Evolutionary conservation across 768 basidiomycete species (phyloP), one percentile per base, ranked within the genome.

Genomic region (Mycena crocata): DNA sequence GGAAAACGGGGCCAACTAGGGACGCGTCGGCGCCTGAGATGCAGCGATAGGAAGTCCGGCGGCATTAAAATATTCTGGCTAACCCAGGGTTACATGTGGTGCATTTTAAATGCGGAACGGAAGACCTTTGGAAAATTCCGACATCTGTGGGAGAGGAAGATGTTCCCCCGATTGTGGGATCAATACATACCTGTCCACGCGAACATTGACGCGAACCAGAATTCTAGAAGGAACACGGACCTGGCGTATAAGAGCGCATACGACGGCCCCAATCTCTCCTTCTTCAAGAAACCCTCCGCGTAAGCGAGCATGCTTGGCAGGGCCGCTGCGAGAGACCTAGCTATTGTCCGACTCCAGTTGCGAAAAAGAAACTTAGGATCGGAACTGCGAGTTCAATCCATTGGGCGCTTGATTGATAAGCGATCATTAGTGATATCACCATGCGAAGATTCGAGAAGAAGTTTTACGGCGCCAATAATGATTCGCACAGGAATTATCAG

Each of bases 141-240:
- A 51, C 31, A 34, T 51, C 49, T 30, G 49, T 30, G 49, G 7
- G 46, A 15, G 26, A 28, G 26, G 46, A 48, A 26, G 46, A 28
- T 12, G 14, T 15, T 48, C 30, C 46, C 46, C 31, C 31, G 48
- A 12, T 15, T 21, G 30, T 21, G 46, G 30, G 21, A 49, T 49
- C 48, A 49, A 32, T 31, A 7, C 46, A 48, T 12, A 17, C n/a
- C n/a, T 23, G 7, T 8, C 24, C 40, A 42, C 21, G 8, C n/a
- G n/a, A n/a, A n/a, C 46, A 23, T 23, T n/a, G 26, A 24, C 46
- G 4, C 30, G 26, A 21, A 19, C 14, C 30, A 31, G 30, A 49
- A 32, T 49, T 49, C 48, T 21, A 49, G 48, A 49, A 49, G n/a
- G 26, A 49, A 8, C 48, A 31, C 48, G 48, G 48, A 49, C 32